These are phyloP conservation scores for Sphagnum fallax DNA, from an alignment of 228 moss, liverwort and hornwort species.

Conservation along the genomic window DNA sequence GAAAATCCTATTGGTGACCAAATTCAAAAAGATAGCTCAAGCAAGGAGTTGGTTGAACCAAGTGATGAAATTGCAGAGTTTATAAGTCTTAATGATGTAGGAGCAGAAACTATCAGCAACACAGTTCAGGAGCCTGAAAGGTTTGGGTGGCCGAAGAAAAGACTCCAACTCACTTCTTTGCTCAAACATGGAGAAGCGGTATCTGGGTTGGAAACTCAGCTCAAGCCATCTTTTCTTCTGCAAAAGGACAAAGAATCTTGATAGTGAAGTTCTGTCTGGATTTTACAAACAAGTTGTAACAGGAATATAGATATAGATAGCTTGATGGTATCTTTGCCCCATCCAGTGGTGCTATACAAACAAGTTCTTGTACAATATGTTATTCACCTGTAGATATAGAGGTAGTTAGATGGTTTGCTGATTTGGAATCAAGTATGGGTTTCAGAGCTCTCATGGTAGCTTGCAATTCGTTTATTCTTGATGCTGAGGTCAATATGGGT, in stretches of 20 bases:
- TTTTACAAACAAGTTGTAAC: no score
- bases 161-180: slow-evolving; percentile 13
- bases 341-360: no score
- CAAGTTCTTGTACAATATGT: no score
- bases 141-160: slow-evolving; percentile 22
- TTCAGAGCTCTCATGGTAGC: no score
- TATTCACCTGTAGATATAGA: no score
- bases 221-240: slow-evolving; percentile 66
- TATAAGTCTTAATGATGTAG: slow-evolving; percentile 56
- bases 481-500: no score
- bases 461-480: no score
- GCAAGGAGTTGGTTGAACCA: slow-evolving; percentile 7
- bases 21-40: neutral
- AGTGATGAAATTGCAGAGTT: slow-evolving; percentile 57
- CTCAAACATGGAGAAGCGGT: slow-evolving; percentile 17
- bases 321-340: no score
- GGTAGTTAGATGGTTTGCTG: no score
- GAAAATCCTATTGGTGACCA: slow-evolving; percentile 14
- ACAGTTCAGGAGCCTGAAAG: slow-evolving; percentile 32
- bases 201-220: slow-evolving; percentile 32
- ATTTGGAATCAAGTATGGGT: no score
- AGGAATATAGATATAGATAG: no score
- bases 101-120: slow-evolving; percentile 24
- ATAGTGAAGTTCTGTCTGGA: neutral
- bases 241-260: slow-evolving; percentile 1